Conservation (phyloP, 2,329 filamentous ascomycete genomes). For the Lasiodiplodia sp. region DNA sequence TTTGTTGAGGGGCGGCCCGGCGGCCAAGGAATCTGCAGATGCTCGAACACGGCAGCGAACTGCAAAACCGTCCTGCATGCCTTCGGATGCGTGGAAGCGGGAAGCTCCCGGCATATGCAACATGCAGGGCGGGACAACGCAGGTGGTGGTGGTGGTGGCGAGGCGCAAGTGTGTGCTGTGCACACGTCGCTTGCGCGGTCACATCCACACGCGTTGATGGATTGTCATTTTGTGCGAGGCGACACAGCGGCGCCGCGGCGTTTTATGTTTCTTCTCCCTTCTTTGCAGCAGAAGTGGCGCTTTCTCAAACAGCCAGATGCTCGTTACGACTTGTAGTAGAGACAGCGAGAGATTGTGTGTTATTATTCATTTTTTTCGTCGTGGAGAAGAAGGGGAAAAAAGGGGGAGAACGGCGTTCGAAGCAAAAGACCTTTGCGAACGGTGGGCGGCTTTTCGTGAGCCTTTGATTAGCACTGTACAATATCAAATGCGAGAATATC, state of each 20-base stretch:
- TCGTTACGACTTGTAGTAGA: slow-evolving; percentile 16
- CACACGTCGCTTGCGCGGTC: background rate
- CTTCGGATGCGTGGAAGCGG: background rate
- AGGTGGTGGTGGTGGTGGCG: slow-evolving; percentile 9
- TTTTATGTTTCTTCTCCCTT: background rate
- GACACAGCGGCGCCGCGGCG: slow-evolving; percentile 14
- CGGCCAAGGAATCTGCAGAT: slow-evolving; percentile 8
- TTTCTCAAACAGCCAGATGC: background rate
- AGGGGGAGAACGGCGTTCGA: background rate
- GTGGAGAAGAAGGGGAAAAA: background rate
- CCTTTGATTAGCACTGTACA: background rate
- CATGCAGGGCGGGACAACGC: slow-evolving; percentile 18
- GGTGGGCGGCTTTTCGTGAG: background rate
- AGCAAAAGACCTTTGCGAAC: background rate
- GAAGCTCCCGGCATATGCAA: slow-evolving; percentile 6
- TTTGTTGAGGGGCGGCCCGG: background rate
- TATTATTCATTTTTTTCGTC: background rate
- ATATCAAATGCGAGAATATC: background rate
- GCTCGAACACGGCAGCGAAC: slow-evolving; percentile 1
- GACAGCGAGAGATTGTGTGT: background rate
- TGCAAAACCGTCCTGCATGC: background rate
- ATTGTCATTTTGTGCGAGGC: background rate
- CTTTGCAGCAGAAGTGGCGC: slow-evolving; percentile 4
- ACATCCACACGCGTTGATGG: background rate
- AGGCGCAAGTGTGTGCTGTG: background rate